Conservation (phyloP, 2,329 filamentous ascomycete genomes). For the Gyromitra esculenta region DNA sequence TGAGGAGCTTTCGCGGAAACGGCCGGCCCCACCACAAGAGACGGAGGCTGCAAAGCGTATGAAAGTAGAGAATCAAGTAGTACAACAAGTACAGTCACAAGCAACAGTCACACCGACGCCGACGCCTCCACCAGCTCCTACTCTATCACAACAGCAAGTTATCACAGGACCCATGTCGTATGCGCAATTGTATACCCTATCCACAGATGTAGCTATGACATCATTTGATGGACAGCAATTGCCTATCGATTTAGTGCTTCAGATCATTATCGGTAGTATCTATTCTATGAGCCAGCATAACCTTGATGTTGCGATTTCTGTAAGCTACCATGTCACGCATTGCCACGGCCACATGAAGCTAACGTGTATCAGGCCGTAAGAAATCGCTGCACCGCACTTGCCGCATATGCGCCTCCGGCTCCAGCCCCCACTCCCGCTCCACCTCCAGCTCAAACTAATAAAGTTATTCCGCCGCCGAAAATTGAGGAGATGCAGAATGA, state of each 20-base stretch:
- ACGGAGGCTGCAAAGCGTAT: constrained; percentile 86
- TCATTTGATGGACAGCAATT: constrained; percentile 85
- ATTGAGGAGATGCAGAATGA: constrained; percentile 46
- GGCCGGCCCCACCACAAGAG: constrained; percentile 75
- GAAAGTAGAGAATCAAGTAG: constrained; percentile 65
- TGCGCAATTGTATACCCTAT: constrained; percentile 87
- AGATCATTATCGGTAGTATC: constrained; percentile 82
- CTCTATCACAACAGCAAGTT: constrained; percentile 61
- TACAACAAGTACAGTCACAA: constrained; percentile 60
- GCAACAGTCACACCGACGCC: constrained; percentile 62
- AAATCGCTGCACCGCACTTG: constrained; percentile 48
- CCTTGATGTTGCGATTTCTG: constrained; percentile 77
- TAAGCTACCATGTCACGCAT: constrained; percentile 60
- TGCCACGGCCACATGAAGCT: constrained; percentile 10
- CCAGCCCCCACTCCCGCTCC: constrained; percentile 41
- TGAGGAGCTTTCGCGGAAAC: constrained; percentile 81
- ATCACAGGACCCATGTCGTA: constrained; percentile 79
- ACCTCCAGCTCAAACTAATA: constrained; percentile 24
- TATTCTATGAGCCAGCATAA: constrained; percentile 74
- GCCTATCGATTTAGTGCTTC: constrained; percentile 77
- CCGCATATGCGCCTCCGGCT: constrained; percentile 36
- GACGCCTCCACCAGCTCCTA: constrained; percentile 67
- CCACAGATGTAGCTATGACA: constrained; percentile 76
- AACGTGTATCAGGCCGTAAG: constrained; percentile 48
- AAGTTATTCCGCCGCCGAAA: constrained; percentile 8